These are phyloP conservation scores for Auriscalpium vulgare DNA, from an alignment of 768 basidiomycete species.

Conservation along the genomic window DNA sequence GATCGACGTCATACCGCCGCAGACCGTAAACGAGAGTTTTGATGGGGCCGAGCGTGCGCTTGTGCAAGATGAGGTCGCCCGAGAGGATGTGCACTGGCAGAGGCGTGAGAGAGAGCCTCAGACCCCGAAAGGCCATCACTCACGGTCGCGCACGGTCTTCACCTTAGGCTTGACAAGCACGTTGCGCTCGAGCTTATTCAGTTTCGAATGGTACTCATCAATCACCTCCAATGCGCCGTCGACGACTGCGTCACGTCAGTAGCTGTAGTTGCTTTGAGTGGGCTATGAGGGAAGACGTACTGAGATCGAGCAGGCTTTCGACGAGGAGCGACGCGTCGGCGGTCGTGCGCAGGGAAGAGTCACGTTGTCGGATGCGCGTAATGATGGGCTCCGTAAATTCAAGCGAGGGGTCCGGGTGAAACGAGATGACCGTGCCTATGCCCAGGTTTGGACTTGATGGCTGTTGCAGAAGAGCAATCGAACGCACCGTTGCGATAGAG, in stretches of 20 bases:
- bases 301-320: constrained; percentile 56
- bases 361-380: constrained; percentile 44
- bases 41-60: constrained; percentile 68
- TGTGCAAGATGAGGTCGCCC: constrained; percentile 67
- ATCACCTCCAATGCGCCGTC: constrained; percentile 62
- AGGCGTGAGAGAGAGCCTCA: background rate
- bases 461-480: background rate
- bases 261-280: background rate
- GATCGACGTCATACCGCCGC: constrained; percentile 61
- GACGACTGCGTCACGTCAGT: constrained; percentile 38
- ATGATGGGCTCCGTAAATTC: constrained; percentile 49
- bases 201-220: constrained; percentile 57
- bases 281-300: constrained; percentile 11
- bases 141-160: constrained; percentile 51
- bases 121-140: constrained; percentile 14
- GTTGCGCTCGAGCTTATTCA: constrained; percentile 51
- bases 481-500: constrained; percentile 52
- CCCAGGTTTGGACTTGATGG: background rate
- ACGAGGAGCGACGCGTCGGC: constrained; percentile 64
- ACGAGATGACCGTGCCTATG: constrained; percentile 58
- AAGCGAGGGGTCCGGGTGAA: constrained; percentile 38
- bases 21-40: constrained; percentile 63
- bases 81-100: constrained; percentile 63
- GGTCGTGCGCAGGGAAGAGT: constrained; percentile 53
- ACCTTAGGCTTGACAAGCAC: constrained; percentile 56